Conservation (phyloP, 2,329 filamentous ascomycete species). For the Biscogniauxia marginata region DNA sequence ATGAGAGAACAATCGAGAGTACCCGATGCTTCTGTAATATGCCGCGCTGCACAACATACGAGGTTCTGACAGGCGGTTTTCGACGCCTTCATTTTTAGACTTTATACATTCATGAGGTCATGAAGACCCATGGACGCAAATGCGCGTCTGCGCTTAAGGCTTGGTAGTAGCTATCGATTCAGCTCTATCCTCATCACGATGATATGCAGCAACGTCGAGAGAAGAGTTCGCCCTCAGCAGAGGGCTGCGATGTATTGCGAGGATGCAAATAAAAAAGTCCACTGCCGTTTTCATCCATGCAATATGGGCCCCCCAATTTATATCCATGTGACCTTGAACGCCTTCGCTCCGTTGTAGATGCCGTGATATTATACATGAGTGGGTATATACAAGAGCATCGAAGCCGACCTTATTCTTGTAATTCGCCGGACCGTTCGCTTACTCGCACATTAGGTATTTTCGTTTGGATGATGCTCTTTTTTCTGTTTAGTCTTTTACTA, state of each 20-base stretch:
- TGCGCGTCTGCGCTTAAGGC: neutral
- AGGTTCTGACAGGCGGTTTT: too few species aligned
- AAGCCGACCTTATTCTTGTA: neutral
- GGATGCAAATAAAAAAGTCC: conserved; percentile 5
- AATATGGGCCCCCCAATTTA: neutral
- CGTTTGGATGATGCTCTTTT: neutral
- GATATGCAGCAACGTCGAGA: conserved; percentile 13
- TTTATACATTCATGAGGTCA: neutral
- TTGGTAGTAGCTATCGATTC: too few species aligned
- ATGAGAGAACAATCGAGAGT: too few species aligned
- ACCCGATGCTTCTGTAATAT: too few species aligned
- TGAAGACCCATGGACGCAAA: neutral
- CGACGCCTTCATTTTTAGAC: neutral
- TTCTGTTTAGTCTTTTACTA: neutral
- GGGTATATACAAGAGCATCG: neutral
- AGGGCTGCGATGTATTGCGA: conserved; percentile 9
- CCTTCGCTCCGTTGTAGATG: conserved; percentile 28
- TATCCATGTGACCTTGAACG: conserved; percentile 24
- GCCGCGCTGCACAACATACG: too few species aligned
- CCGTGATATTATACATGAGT: conserved; percentile 20
- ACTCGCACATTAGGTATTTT: neutral
- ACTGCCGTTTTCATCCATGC: neutral
- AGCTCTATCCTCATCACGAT: neutral
- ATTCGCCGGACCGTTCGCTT: conserved; percentile 7
- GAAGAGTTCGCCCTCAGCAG: conserved; percentile 16